Evolutionary conservation across 305 asterid genomes (phyloP).

Genomic region (Plantago coronopus): DNA sequence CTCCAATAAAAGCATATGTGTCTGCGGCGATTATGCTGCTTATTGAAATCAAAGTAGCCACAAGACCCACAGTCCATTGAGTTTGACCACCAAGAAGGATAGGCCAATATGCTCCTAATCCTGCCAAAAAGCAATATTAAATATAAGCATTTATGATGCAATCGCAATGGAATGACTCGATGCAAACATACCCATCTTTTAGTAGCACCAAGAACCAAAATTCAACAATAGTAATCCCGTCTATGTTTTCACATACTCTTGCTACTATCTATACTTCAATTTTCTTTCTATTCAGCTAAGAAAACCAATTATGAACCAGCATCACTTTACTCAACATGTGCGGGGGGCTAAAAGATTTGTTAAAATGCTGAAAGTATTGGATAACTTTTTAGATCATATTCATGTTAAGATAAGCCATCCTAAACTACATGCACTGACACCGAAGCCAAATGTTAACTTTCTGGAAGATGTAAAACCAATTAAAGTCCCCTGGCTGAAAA

Average conservation of each 20-base stretch:
- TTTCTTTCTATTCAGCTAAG: too few relatives aligned
- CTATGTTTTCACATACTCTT: too few relatives aligned
- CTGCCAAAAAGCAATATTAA: slow-evolving; percentile 40
- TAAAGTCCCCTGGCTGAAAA: slow-evolving; percentile 16
- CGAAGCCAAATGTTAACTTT: slow-evolving; percentile 14
- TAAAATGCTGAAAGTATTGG: too few relatives aligned
- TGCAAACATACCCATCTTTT: slow-evolving; percentile 10
- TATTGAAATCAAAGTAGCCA: slow-evolving; percentile 77
- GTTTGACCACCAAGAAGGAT: slow-evolving; percentile 80
- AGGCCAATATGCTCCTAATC: slow-evolving; percentile 80
- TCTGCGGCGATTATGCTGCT: slow-evolving; percentile 96
- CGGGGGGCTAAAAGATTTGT: too few relatives aligned
- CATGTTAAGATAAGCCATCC: background rate
- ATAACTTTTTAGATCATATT: too few relatives aligned
- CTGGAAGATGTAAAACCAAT: slow-evolving; percentile 10
- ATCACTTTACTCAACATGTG: too few relatives aligned
- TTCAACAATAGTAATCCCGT: background rate
- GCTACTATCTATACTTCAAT: too few relatives aligned
- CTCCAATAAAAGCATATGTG: slow-evolving; percentile 88
- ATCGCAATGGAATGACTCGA: background rate
- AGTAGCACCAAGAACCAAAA: slow-evolving; percentile 17
- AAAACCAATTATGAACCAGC: too few relatives aligned
- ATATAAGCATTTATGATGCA: slow-evolving; percentile 18
- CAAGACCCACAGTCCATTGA: slow-evolving; percentile 95
- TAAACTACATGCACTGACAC: slow-evolving; percentile 4